Evolutionary conservation across 352 stramenopile species (phyloP).

Genomic region (Bremia lactucae): DNA sequence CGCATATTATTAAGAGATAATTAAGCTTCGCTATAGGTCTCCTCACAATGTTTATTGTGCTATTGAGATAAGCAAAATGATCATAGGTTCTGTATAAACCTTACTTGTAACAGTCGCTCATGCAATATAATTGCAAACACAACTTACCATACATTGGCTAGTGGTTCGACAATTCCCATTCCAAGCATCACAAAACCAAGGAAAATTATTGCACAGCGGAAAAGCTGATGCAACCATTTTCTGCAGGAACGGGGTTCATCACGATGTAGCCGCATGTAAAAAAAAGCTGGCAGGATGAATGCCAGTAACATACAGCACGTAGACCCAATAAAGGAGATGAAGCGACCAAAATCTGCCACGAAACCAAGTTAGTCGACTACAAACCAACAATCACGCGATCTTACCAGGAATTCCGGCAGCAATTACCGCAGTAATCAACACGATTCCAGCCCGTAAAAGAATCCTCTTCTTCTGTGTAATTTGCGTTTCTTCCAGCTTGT

Average conservation of each 20-base stretch:
- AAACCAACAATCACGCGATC: background rate
- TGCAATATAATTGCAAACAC: background rate
- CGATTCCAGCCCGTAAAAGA: slow-evolving; percentile 43
- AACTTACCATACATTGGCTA: slow-evolving; percentile 22
- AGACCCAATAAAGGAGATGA: slow-evolving; percentile 86
- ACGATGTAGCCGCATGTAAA: slow-evolving; percentile 66
- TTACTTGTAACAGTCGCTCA: no score
- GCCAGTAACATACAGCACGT: slow-evolving; percentile 85
- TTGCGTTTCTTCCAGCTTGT: slow-evolving; percentile 10
- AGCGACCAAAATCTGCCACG: slow-evolving; percentile 78
- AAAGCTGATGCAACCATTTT: slow-evolving; percentile 13
- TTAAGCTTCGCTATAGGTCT: no score
- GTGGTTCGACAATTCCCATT: slow-evolving; percentile 21
- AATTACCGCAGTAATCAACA: slow-evolving; percentile 68
- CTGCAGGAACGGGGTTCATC: slow-evolving; percentile 20
- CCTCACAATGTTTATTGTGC: no score
- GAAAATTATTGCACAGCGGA: slow-evolving; percentile 28
- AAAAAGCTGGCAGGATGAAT: slow-evolving; percentile 83
- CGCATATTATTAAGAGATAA: no score
- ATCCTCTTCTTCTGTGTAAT: slow-evolving; percentile 20
- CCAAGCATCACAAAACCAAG: slow-evolving; percentile 29
- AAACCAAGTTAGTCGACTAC: background rate
- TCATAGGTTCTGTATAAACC: no score
- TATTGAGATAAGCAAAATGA: no score
- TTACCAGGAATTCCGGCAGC: slow-evolving; percentile 69